Base-by-base conservation (phyloP, 2,329 filamentous ascomycete species). In the Neofusicoccum umdonicola region DNA sequence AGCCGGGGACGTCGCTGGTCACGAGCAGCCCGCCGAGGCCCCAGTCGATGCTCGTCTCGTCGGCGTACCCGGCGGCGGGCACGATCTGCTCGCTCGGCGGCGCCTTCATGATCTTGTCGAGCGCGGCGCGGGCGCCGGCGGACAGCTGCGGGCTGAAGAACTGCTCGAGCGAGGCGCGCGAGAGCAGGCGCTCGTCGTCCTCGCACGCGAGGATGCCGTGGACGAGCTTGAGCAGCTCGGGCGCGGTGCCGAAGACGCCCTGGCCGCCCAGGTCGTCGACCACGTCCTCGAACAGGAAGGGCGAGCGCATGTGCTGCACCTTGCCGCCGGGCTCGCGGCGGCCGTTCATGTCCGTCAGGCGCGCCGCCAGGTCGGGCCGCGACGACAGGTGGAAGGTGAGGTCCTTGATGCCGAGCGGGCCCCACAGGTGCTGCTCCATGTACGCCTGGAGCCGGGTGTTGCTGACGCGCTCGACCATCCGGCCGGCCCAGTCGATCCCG, bases 101-200 rank as follows among this genome's bases (percentile, higher is more conserved):
- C n/a, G n/a, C 31, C 56, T 60, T 60, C 31, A 60, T 47, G n/a
- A 62, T 13, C 17, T 47, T 15, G 22, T 17, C 63, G 56, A 66
- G 44, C 39, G 67, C 39, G 34, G 65, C 50, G 56, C 57, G 61
- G 27, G 62, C 52, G 11, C 44, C 39, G 4, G 57, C 57, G 4
- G 39, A 54, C 39, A 79, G 62, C 56, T 77, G 72, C 19, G 74
- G 73, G 35, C 66, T 68, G 51, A 78, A 77, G 44, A 78, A 70
- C 22, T 70, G 62, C 0, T 71, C 69, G n/a, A 72, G 17, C 4
- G 70, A 71, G 31, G 65, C 69, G 39, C 69, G 71, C 62, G 71
- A 69, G 31, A 75, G 62, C 1, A 76, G 65, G 34, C 31, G 42
- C n/a, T 47, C 41, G 17, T 68, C 71, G 35, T 70, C 71, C n/a